Base-by-base conservation (phyloP, 345 rosid species). In the Gossypium turneri region DNA sequence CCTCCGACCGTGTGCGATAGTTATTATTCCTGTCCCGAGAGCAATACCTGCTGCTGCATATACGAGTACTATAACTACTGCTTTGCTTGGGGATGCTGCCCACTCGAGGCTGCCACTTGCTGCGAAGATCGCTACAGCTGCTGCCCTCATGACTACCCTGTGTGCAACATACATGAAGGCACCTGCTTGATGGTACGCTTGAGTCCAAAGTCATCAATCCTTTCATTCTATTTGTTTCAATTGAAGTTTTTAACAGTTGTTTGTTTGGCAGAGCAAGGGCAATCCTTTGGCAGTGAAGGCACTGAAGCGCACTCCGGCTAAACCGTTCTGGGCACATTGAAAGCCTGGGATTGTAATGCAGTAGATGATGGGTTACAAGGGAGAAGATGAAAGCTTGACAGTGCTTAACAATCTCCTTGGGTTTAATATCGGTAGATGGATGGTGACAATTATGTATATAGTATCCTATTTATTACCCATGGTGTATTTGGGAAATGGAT, bases 51-150 rank as follows among this genome's bases (percentile, higher is more conserved):
- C 81, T 94, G 97, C 86, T 94, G 98, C 55, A 57, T 88, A 2
- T 92, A 63, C 12, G 84, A 89, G 81, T 90, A 81, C 34, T 86
- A 73, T 24, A 83, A 79, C 72, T 83, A 79, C 75, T 92, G 98
- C 82, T 91, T 90, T 61, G 83, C 81, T 38, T 94, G 98, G 98
- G 98, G 97, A 75, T 92, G 98, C 86, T 91, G 98, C 84, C 97
- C 97, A 0, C 89, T 88, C 0, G 98, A 91, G 78, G 84, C 86
- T 12, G 98, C 97, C 57, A 86, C 92, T 72, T 94, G 97, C 82
- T 94, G 98, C 47, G 95, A 88, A 0, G 98, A 94, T 67, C 82
- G 84, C 55, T 79, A 86, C 20, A 91, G 96, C 65, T 94, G 97
- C 82, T 92, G 98, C 84, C 98, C 98, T 1, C 90, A 82, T 7